Base-by-base conservation (phyloP, 768 basidiomycete genomes). In the Pulveroboletus sp. region DNA sequence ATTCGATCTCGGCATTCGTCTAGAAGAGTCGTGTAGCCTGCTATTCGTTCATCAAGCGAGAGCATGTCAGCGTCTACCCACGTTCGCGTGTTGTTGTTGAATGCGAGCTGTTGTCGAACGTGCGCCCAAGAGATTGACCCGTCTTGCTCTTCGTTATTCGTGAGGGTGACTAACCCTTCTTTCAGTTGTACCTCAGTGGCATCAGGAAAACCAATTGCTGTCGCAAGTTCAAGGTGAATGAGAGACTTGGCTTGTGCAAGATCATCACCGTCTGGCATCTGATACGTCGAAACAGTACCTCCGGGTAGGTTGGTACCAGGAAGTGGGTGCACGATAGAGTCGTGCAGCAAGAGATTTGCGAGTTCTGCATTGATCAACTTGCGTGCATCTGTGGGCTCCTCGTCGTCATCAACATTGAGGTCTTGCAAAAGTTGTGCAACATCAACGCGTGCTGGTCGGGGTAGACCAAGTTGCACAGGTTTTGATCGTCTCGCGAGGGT, bases 221-320 rank as follows among this genome's bases (percentile, higher is more conserved):
- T 71, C 0, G 89, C 93, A 11, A 98, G 77, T 65, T 98, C 95
- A 4, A 75, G 65, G 60, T 93, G 88, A 28, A 99, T 81, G 18
- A 78, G 77, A 0, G 69, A 66, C 57, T 81, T 86, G 3, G 96
- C 95, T 8, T 68, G 69, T 7, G 78, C 78, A 18, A 98, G 71
- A 28, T 79, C 78, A 1, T 82, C 82, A 64, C 97, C 93, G 18
- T 78, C 74, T n/a, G 95, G 91, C 21, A 82, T 76, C 26, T 76
- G 74, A 54, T 94, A 92, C 1, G 63, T 61, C 14, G 90, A 91
- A 21, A 75, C 72, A 0, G 82, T 81, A 11, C 83, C 78, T 6
- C 93, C 91, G 6, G 92, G 79, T 32, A 79, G 76, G 21, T 78
- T 77, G 9, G 93, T 93, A 3, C 96, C 96, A 9, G 94, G 91